These are phyloP conservation scores for Sporothrix euskadiensis DNA, from an alignment of 2,329 filamentous ascomycete species.

Conservation along the genomic window DNA sequence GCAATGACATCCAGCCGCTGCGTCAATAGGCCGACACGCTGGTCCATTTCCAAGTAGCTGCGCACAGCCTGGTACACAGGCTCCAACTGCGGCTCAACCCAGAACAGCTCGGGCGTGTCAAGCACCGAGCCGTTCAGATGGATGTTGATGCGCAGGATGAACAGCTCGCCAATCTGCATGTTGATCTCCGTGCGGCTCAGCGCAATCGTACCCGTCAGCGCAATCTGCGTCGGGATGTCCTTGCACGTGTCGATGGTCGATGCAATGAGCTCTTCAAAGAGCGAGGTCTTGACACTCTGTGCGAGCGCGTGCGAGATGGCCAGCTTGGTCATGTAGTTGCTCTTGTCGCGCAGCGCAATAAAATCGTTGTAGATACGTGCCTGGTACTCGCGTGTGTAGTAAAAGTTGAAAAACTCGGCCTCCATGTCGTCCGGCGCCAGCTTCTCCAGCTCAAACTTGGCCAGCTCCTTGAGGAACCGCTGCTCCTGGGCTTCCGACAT, in stretches of 20 bases:
- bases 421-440: constrained; percentile 85
- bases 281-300: constrained; percentile 94
- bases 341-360: constrained; percentile 89
- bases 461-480: constrained; percentile 87
- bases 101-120: constrained; percentile 96
- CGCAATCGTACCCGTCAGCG: constrained; percentile 86
- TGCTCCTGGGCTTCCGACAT: constrained; percentile 91
- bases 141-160: constrained; percentile 96
- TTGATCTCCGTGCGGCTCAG: constrained; percentile 90
- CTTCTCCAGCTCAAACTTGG: constrained; percentile 92
- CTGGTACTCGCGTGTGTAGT: constrained; percentile 97
- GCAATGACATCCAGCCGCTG: constrained; percentile 91
- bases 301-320: constrained; percentile 94
- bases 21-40: constrained; percentile 83
- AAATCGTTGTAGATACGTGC: constrained; percentile 99
- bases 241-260: constrained; percentile 92
- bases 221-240: constrained; percentile 89
- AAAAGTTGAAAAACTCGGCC: constrained; percentile 98
- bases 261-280: constrained; percentile 93
- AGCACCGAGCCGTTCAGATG: constrained; percentile 96
- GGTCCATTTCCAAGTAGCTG: constrained; percentile 97
- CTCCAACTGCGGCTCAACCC: constrained; percentile 95
- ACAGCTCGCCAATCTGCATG: constrained; percentile 98
- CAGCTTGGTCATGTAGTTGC: constrained; percentile 97
- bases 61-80: constrained; percentile 94